Evolutionary conservation across 1,284 basidiomycete species (phyloP), one percentile per base, ranked within the genome.

Genomic region (Microbotryomycetes sp.): DNA sequence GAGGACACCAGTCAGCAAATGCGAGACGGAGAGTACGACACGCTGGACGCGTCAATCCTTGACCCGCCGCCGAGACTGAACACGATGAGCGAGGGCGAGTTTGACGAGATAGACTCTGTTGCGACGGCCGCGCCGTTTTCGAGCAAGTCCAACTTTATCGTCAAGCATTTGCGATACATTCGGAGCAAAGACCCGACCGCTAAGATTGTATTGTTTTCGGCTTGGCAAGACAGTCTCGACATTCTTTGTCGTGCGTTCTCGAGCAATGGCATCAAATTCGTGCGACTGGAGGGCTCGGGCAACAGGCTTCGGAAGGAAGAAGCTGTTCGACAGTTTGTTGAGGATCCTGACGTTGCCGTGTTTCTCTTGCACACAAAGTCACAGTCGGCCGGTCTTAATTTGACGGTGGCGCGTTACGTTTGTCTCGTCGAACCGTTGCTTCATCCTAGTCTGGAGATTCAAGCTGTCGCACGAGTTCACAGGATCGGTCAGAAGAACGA

Each of bases 401-500:
- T 72, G 9, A 70, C 64, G 3, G 54, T 58, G 16, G 71, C 71
- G 0, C 59, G 61, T 16, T 64, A 69, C 54, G 66, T 68, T 49
- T 62, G 66, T 49, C 56, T 67, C 26, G 52, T 71, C 50, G 71
- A 72, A 52, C 71, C 71, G 11, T 56, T 70, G 1, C 59, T 72
- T 6, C 61, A 68, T 21, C 61, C 67, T 5, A 54, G 60, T 13
- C 57, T 72, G 30, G 71, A 72, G 49, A 57, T 69, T 7, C 71
- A 72, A 56, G 70, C 70, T 18, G 66, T 70, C 24, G 70, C 64
- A 3, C 61, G 71, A n/a, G 62, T 71, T 3, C 70, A 71, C 46
- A 64, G 71, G 2, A 71, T 72, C 53, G 70, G 70, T 2, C 71
- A 72, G 49, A 59, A 46, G 47, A 27, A 57, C 5, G 50, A 51